Conservation (phyloP, 1,139 yeast genomes). For the Suhomyces wounanorum region DNA sequence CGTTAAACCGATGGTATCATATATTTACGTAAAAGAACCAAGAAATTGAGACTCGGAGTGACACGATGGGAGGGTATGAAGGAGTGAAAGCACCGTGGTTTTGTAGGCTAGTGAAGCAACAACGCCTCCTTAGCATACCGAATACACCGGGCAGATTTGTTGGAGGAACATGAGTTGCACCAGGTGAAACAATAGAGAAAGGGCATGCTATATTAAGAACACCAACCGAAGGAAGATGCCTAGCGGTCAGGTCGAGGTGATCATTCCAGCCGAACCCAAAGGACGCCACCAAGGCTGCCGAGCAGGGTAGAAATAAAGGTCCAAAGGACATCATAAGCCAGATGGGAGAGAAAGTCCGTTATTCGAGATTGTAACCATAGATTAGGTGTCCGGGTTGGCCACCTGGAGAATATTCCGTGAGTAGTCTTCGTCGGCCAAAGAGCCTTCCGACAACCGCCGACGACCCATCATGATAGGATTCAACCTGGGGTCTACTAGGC, state of each 20-base stretch:
- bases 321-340: constrained; percentile 4
- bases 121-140: neutral
- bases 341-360: neutral
- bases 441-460: constrained; percentile 71
- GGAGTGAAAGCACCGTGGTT: neutral
- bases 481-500: constrained; percentile 54
- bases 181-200: neutral
- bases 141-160: neutral
- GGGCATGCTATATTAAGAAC: neutral
- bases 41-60: neutral
- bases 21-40: constrained; percentile 5
- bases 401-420: constrained; percentile 71
- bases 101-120: neutral
- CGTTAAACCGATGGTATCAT: constrained; percentile 1
- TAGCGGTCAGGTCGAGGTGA: neutral
- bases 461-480: constrained; percentile 74
- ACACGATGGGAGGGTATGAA: neutral
- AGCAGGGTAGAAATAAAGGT: constrained; percentile 9
- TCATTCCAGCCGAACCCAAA: neutral
- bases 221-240: neutral
- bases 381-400: constrained; percentile 61
- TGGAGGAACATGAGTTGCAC: neutral
- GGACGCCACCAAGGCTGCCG: neutral
- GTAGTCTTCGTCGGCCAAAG: constrained; percentile 79
- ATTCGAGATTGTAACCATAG: neutral